Evolutionary conservation across 1,284 basidiomycete genomes (phyloP), one percentile per base, ranked within the genome.

Genomic region (Microbotryum intermedium): DNA sequence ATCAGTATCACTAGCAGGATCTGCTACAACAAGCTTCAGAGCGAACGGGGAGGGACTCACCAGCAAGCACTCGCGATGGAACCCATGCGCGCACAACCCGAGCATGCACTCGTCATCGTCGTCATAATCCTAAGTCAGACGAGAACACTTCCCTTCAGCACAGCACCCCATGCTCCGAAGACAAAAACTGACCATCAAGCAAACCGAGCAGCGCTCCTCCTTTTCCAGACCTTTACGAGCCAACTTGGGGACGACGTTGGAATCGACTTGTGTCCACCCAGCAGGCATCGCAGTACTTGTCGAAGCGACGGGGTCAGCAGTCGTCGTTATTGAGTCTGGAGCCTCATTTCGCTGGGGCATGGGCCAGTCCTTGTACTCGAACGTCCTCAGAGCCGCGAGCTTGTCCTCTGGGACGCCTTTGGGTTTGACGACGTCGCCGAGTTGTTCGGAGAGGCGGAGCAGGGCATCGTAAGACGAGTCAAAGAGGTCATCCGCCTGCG

Each of bases 401-500:
- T 58, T 60, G 4, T 47, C 57, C 6, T 21, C 4, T 0, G 58
- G 44, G 16, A 63, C 59, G 25, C 66, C 66, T 29, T 61, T 57
- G 18, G 63, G 66, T 26, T 65, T 67, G 25, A 50, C 66, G 11
- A 51, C 50, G 29, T 65, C 61, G 11, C 66, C 66, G 8, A 67
- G 50, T 9, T 55, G 60, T 45, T 65, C 66, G 3, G 60, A 61
- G 1, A 67, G 51, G n/a, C 66, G 63, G 18, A 67, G 20, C 18
- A 67, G 58, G 2, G 57, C 58, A 49, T 67, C 66, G 48, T 67
- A 67, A 4, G 53, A 56, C 1, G 49, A 34, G 53, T 67, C 66
- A 50, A 65, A 67, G n/a, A 60, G 56, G 50, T 62, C 60, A 26
- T 67, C 66, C 26, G 61, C 63, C 62, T 67, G 55, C 13, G 3